A percentile compares a stretch with the other conserved stretches of the same genome.
These are phyloP conservation scores for Penicillium sp. DNA, from an alignment of 2,329 filamentous ascomycete genomes.

Conservation along the genomic window DNA sequence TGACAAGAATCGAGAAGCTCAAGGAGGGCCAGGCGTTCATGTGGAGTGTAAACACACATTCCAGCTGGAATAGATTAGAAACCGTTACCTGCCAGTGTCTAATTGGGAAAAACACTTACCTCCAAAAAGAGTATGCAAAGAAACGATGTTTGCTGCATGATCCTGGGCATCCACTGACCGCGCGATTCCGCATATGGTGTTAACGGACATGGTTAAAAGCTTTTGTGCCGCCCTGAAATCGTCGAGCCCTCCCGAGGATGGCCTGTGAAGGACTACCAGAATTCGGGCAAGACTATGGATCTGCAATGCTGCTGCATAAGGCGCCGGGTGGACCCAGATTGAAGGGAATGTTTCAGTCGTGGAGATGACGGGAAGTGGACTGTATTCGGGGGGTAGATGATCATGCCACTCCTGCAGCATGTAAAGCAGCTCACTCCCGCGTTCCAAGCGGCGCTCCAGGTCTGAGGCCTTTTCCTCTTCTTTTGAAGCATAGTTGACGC, in stretches of 20 bases:
- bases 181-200: slow-evolving; percentile 29
- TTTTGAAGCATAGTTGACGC: slow-evolving; percentile 60
- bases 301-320: slow-evolving; percentile 52
- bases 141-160: slow-evolving; percentile 21
- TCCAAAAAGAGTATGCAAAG: slow-evolving; percentile 29
- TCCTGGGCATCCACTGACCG: slow-evolving; percentile 21
- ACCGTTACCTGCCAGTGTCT: neutral
- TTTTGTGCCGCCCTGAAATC: slow-evolving; percentile 41
- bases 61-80: slow-evolving; percentile 19
- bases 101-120: slow-evolving; percentile 11
- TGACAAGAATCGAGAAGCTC: slow-evolving; percentile 25
- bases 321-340: slow-evolving; percentile 54
- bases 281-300: slow-evolving; percentile 56
- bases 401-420: slow-evolving; percentile 54
- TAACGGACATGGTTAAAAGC: slow-evolving; percentile 21
- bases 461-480: slow-evolving; percentile 49
- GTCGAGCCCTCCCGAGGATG: slow-evolving; percentile 51
- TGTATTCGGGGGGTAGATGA: slow-evolving; percentile 45
- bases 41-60: slow-evolving; percentile 24
- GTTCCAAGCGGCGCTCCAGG: slow-evolving; percentile 45
- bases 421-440: slow-evolving; percentile 48
- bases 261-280: slow-evolving; percentile 55
- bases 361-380: slow-evolving; percentile 38
- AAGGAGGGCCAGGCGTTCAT: slow-evolving; percentile 24
- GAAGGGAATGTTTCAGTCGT: slow-evolving; percentile 42